phyloP scores from a whole-genome alignment of 208 protist species.

The Trypanosoma melophagium region DNA sequence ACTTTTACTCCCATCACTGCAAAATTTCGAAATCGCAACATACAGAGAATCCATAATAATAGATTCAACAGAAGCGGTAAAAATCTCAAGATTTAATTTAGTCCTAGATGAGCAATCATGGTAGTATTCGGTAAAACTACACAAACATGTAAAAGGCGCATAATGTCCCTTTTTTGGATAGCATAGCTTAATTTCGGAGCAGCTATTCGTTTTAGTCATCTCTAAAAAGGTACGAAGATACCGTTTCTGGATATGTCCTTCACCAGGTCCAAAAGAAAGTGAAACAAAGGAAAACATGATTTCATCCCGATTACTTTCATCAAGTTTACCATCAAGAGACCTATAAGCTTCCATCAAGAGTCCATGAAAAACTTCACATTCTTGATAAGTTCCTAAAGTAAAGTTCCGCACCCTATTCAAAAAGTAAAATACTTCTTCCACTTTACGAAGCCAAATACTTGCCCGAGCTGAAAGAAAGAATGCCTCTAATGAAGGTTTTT shows the following conservation, averaged over 20 bases:
- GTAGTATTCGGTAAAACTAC: conserved; percentile 19
- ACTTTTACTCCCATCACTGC: not conserved
- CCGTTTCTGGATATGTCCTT: not conserved
- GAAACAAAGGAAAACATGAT: conserved; percentile 20
- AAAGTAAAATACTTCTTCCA: conserved; percentile 6
- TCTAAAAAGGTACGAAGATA: conserved; percentile 18
- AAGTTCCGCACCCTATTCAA: conserved; percentile 8
- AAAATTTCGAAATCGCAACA: conserved; percentile 16
- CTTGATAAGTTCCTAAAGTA: conserved; percentile 8
- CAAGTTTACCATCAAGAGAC: not conserved
- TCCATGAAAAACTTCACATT: conserved; percentile 19
- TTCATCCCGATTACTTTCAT: conserved; percentile 5
- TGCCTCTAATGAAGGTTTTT: conserved; percentile 1
- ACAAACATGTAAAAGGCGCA: conserved; percentile 29
- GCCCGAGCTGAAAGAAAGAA: conserved; percentile 16
- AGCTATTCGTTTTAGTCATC: not conserved
- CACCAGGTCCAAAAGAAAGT: conserved; percentile 26
- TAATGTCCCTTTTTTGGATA: conserved; percentile 27
- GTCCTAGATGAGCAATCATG: conserved; percentile 4
- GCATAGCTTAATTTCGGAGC: conserved; percentile 1
- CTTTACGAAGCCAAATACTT: conserved; percentile 2
- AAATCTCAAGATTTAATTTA: conserved; percentile 17
- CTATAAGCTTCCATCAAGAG: conserved; percentile 14
- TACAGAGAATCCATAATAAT: conserved; percentile 18
- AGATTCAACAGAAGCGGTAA: conserved; percentile 18